Base-by-base conservation (phyloP, 257 asterid species). In the Leptodermis oblonga region DNA sequence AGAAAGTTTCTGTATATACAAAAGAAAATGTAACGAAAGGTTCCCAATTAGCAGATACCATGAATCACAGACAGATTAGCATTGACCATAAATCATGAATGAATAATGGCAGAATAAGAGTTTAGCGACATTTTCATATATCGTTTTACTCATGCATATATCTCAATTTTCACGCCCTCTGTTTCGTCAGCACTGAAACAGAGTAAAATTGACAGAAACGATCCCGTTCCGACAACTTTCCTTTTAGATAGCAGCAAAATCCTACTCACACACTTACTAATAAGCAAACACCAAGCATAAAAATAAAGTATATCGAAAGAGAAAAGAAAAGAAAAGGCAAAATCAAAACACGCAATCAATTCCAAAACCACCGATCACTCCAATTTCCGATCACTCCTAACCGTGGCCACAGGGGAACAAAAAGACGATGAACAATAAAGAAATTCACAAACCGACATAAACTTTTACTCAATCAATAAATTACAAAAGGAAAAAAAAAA, bases 1-100 rank as follows among this genome's bases (percentile, higher is more conserved):
- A 67, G 67, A 64, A 22, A 51, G 60, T 53, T 70, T 79, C 90
- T 84, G 88, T 49, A 61, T 48, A 61, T 25, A 37, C 23, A 65
- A 72, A 67, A 67, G 73, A 65, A 54, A 62, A 74, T 59, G 63
- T 28, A 39, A 28, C 18, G 9, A 34, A 52, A 43, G 10, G 15
- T 22, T 12, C 30, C 2, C 7, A 11, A 0, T 41, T 10, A 23
- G n/a, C n/a, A n/a, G n/a, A n/a, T n/a, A n/a, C n/a, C n/a, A n/a
- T n/a, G n/a, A n/a, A n/a, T n/a, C n/a, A n/a, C n/a, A n/a, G n/a
- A n/a, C n/a, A n/a, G n/a, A n/a, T n/a, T n/a, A n/a, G n/a, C n/a
- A n/a, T n/a, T n/a, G n/a, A n/a, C n/a, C n/a, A n/a, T n/a, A n/a
- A n/a, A n/a, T n/a, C n/a, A n/a, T n/a, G n/a, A n/a, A n/a, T n/a